These are phyloP conservation scores for Mycotypha africana DNA, from an alignment of 371 early-diverging fungal species.

Conservation along the genomic window DNA sequence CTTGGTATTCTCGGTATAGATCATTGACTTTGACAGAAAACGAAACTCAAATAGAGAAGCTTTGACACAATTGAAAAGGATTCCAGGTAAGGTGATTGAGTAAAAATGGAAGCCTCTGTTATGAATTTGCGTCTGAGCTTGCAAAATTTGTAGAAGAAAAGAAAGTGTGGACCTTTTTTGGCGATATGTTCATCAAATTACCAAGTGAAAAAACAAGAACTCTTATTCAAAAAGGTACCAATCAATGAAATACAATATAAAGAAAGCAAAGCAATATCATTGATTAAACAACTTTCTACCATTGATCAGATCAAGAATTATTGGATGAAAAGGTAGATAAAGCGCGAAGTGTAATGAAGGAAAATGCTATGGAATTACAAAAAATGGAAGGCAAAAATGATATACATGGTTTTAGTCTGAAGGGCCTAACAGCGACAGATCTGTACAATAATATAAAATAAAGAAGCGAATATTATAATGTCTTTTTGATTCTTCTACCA, in stretches of 20 bases:
- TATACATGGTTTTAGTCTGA: constrained; percentile 38
- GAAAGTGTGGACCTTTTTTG: constrained; percentile 60
- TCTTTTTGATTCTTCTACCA: too few species aligned
- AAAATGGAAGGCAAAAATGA: constrained; percentile 42
- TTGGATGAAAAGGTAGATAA: constrained; percentile 39
- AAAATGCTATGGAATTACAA: constrained; percentile 38
- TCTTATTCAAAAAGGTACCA: constrained; percentile 41
- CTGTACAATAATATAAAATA: constrained; percentile 19
- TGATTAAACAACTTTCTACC: background rate
- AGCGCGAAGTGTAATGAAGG: constrained; percentile 38
- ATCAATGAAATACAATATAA: too few species aligned
- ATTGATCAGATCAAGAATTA: constrained; percentile 32
- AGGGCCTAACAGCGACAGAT: constrained; percentile 32
- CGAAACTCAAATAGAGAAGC: constrained; percentile 60
- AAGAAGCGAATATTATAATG: background rate
- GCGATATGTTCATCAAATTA: constrained; percentile 61
- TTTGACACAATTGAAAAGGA: constrained; percentile 40
- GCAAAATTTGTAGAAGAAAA: constrained; percentile 36
- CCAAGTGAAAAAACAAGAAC: constrained; percentile 31
- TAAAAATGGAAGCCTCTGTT: too few species aligned
- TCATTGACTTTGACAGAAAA: constrained; percentile 56
- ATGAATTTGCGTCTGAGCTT: too few species aligned
- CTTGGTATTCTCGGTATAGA: too few species aligned
- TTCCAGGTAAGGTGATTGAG: constrained; percentile 1
- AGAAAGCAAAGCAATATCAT: too few species aligned